Percentiles rank a stretch among this genome's conserved stretches.
phyloP scores from a whole-genome alignment of 2,329 filamentous ascomycete species.

The Metarhizium rileyi region DNA sequence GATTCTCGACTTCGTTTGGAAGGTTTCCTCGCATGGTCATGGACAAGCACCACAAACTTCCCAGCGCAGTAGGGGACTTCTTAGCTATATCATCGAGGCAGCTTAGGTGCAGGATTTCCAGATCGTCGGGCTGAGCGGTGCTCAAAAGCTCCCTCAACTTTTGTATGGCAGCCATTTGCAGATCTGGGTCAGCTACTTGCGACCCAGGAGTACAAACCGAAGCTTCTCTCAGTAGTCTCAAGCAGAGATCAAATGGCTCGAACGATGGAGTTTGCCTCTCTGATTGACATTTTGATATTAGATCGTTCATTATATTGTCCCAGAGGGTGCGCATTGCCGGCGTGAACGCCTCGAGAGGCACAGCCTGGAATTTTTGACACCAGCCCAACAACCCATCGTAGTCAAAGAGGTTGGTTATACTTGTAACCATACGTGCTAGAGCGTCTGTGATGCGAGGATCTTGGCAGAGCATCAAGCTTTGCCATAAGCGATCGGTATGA shows the following conservation, averaged over 20 bases:
- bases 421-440: conserved; percentile 54
- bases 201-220: conserved; percentile 44
- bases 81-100: conserved; percentile 60
- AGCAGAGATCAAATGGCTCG: conserved; percentile 40
- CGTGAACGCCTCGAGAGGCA: conserved; percentile 56
- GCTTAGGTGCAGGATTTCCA: conserved; percentile 51
- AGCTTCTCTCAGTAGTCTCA: conserved; percentile 64
- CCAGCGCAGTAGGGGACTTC: conserved; percentile 55
- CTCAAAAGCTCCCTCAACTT: conserved; percentile 52
- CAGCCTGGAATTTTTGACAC: conserved; percentile 57
- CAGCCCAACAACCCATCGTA: conserved; percentile 49
- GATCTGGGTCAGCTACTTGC: conserved; percentile 46
- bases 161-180: conserved; percentile 53
- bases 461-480: conserved; percentile 68
- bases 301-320: conserved; percentile 42
- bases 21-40: conserved; percentile 37
- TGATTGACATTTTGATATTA: conserved; percentile 34
- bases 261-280: conserved; percentile 24
- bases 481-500: conserved; percentile 77
- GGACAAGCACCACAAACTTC: conserved; percentile 59
- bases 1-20: conserved; percentile 40
- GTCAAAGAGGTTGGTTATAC: conserved; percentile 39
- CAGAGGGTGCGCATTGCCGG: conserved; percentile 52
- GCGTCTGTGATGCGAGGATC: conserved; percentile 80
- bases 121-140: conserved; percentile 43